Evolutionary conservation across 108 stramenopile species (phyloP), one percentile per base, ranked within the genome.

Genomic region (Stephanodiscus triporus): DNA sequence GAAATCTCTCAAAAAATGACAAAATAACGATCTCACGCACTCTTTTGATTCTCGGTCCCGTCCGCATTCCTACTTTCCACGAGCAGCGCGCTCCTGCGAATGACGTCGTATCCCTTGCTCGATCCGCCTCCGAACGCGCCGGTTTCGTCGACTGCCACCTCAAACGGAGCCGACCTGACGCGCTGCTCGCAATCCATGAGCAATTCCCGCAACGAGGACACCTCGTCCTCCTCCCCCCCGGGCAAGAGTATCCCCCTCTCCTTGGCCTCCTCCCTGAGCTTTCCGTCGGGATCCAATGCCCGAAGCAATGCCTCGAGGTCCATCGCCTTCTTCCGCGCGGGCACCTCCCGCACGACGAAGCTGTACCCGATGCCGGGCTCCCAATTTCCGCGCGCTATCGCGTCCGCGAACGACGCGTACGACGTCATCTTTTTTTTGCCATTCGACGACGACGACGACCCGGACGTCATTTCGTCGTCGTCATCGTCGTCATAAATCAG

Each of bases 281-380:
- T 75, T 9, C 93, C 93, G 50, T 90, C 86, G 11, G 93, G 93
- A 81, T 95, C 93, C 54, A 95, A 61, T 4, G 86, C 80, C 30
- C 87, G 66, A 20, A 92, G 51, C 10, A 95, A 36, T 47, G 90
- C 87, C 14, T 79, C 84, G n/a, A 92, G 50, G 45, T 85, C 85
- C 58, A 92, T 54, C 50, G 81, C 84, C 50, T 81, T 67, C 36
- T 84, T 50, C 16, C 81, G 81, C n/a, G 91, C 87, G 17, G 89
- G 91, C 17, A 95, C 91, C 42, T 88, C 80, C 9, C 89, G 73
- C 8, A 85, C 88, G 11, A 92, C 80, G 70, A 95, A 95, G 61
- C 90, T 89, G 68, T 91, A 95, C 10, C 75, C 77, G 60, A 88
- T 85, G 20, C 93, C 93, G 13, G 91, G 93, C 37, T 68, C 70